Evolutionary conservation across 352 stramenopile genomes (phyloP), one percentile per base, ranked within the genome.

Genomic region (Globisporangium alternatum): DNA sequence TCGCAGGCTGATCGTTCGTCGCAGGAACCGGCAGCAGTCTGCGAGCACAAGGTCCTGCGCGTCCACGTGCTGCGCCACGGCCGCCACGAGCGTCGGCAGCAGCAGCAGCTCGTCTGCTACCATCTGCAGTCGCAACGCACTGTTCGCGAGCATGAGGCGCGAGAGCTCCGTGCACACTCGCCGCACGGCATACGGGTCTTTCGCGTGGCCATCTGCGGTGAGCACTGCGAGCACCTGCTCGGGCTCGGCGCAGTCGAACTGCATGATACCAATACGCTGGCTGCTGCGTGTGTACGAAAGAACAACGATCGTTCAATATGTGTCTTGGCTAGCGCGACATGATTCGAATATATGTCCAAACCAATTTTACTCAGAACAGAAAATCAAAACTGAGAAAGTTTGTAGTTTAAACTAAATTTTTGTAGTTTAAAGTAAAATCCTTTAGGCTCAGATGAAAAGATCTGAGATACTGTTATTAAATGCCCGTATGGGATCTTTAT

Each of bases 211-310:
- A 15, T 51, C 60, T 12, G 71, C 54, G 37, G 71, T 57, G 4
- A 89, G 67, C 12, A 81, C n/a, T 0, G 56, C 58, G 33, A 88
- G 47, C 48, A 90, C 70, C 4, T 54, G 57, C 31, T 48, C 49
- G 47, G 74, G 75, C 56, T 78, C 70, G 4, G 80, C 66, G 54
- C 66, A 60, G 58, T 90, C 89, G 72, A 90, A 86, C 56, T 86
- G 77, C 82, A 91, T 91, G 22, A 9, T 15, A 0, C 9, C 15
- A 30, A 43, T 62, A 25, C 54, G 31, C 10, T 10, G 49, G 17
- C 17, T 19, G 13, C n/a, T 33, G 12, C 10, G 45, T n/a, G 6
- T 44, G 19, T n/a, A n/a, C n/a, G n/a, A n/a, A n/a, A n/a, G n/a
- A n/a, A n/a, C n/a, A n/a, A n/a, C n/a, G n/a, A n/a, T n/a, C n/a